Percentiles rank a stretch among this genome's conserved stretches.
Evolutionary conservation across 2,329 filamentous ascomycete species (phyloP).

Genomic region (Neobulgaria alba): DNA sequence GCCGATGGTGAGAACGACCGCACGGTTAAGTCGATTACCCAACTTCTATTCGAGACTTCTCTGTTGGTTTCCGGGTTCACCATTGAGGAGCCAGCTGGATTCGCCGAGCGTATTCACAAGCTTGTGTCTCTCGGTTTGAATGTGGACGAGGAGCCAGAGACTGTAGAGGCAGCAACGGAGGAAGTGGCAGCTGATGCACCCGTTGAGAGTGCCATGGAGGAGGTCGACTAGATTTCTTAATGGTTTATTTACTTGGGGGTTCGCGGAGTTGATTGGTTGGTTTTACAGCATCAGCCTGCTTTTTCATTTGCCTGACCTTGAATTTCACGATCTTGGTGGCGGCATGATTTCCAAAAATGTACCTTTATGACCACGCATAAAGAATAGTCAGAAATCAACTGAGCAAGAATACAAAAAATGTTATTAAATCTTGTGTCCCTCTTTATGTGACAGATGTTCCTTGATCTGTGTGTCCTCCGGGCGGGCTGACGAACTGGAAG

Average conservation of each 20-base stretch:
- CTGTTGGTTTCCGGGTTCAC: slow-evolving; percentile 98
- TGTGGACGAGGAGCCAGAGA: slow-evolving; percentile 88
- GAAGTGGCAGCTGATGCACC: slow-evolving; percentile 48
- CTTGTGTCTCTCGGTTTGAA: slow-evolving; percentile 96
- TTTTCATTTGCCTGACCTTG: slow-evolving; percentile 7
- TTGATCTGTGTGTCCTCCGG: neutral
- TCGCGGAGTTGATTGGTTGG: slow-evolving; percentile 23
- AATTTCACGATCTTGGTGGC: slow-evolving; percentile 5
- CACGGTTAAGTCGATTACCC: slow-evolving; percentile 98
- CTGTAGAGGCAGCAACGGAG: slow-evolving; percentile 51
- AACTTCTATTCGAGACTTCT: slow-evolving; percentile 97
- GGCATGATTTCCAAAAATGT: slow-evolving; percentile 4
- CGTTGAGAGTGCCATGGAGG: slow-evolving; percentile 88
- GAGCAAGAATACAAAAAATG: slow-evolving; percentile 9
- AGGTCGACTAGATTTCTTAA: slow-evolving; percentile 73
- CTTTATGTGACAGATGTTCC: neutral
- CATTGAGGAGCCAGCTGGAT: slow-evolving; percentile 96
- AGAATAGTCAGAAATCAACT: slow-evolving; percentile 4
- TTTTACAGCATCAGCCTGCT: slow-evolving; percentile 20
- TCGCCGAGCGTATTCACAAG: slow-evolving; percentile 99
- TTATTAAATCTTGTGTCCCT: slow-evolving; percentile 1
- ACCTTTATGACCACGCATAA: slow-evolving; percentile 2
- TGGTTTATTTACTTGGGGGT: slow-evolving; percentile 8
- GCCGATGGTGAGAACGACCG: slow-evolving; percentile 95
- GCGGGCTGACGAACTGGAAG: neutral